Evolutionary conservation across 106 monocot species (phyloP).

Genomic region (Acorus calamus): DNA sequence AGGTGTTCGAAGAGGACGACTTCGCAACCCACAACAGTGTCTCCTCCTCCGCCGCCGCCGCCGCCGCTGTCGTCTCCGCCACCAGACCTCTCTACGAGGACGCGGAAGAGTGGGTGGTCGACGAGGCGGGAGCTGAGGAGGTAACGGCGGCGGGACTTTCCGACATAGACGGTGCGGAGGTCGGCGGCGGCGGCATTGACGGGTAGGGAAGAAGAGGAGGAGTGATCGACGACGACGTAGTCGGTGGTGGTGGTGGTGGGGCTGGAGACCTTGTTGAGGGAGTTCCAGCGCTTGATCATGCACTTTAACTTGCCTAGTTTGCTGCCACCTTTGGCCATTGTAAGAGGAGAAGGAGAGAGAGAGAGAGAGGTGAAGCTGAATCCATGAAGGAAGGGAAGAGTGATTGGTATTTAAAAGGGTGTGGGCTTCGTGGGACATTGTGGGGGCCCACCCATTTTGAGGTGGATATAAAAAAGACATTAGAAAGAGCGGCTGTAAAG

Average conservation of each 20-base stretch:
- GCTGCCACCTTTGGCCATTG: conserved; percentile 14
- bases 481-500: too few relatives aligned
- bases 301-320: conserved; percentile 69
- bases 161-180: conserved; percentile 44
- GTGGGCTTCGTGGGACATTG: too few relatives aligned
- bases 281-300: conserved; percentile 66
- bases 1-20: conserved; percentile 66
- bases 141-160: conserved; percentile 52
- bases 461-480: too few relatives aligned
- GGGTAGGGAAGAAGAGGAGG: neutral
- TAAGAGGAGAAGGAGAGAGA: too few relatives aligned
- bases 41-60: neutral
- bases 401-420: too few relatives aligned
- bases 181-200: conserved; percentile 17
- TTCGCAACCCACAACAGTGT: conserved; percentile 35
- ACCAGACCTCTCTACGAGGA: conserved; percentile 28
- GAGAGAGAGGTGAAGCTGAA: too few relatives aligned
- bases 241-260: neutral
- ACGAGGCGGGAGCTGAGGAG: conserved; percentile 28
- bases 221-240: too few relatives aligned
- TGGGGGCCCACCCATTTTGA: too few relatives aligned
- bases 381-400: too few relatives aligned
- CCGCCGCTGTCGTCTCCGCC: conserved; percentile 1
- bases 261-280: conserved; percentile 16
- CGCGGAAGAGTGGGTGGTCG: conserved; percentile 36